Base-by-base conservation (phyloP, 257 asterid genomes). In the Solanum chiquidenum region DNA sequence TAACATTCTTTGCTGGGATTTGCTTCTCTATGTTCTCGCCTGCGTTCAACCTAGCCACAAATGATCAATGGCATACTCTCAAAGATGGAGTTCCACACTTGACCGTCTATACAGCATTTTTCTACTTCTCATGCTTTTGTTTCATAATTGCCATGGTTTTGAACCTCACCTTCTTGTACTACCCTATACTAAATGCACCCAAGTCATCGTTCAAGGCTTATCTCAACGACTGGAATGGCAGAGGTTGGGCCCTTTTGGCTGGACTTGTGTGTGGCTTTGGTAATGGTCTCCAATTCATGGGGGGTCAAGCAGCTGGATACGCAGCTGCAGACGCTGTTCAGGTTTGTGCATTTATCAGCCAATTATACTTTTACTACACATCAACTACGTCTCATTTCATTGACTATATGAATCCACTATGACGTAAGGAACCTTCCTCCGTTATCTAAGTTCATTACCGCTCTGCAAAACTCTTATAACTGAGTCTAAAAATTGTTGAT, bases 261-360 rank as follows among this genome's bases (percentile, higher is more conserved):
- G 99, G 99, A 29, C 90, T 97, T 31, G 74, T 97, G n/a, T 95
- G 98, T 31, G 99, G 99, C 44, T 94, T 97, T 66, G 99, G 99
- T 25, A 95, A 95, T 29, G 99, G 98, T 21, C 99, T 97, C 40
- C 98, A 97, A 93, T 97, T 97, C 88, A 97, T 97, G 98, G 99
- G 99, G 49, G 99, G 99, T 72, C 98, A 97, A 84, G 98, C 99
- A 62, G 99, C 99, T 75, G 99, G 99, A 52, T 97, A 97, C 25
- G 99, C 99, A 74, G 99, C 99, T 80, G 99, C 99, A 14, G 99
- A 95, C 83, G 99, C 99, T 4, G 99, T 97, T 86, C 99, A 96
- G 99, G 99, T 96, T 31, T 87, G 91, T 90, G 23, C 83, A 20
- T 23, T 35, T 69, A 5, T 76, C 77, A 9, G 3, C 52, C 9